These are phyloP conservation scores for Volvariella volvacea DNA, from an alignment of 1,284 basidiomycete species.

Conservation along the genomic window DNA sequence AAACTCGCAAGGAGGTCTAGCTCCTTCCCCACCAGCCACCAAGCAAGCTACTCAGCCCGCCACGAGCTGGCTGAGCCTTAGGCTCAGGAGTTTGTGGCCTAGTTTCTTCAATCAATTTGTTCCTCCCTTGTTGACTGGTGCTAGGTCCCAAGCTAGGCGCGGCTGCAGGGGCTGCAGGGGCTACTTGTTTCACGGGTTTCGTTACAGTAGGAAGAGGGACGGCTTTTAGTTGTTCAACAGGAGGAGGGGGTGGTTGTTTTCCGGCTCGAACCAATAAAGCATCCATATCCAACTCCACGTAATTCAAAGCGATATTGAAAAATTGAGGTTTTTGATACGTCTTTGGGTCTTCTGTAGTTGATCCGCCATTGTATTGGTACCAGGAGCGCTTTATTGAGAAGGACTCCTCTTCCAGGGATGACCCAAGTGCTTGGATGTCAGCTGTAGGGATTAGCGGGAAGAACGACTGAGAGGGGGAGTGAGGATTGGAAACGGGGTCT, in stretches of 20 bases:
- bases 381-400: constrained; percentile 68
- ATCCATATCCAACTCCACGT: constrained; percentile 81
- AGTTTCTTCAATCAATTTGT: constrained; percentile 24
- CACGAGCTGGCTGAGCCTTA: constrained; percentile 20
- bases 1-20: constrained; percentile 9
- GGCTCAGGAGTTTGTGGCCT: constrained; percentile 22
- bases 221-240: not conserved
- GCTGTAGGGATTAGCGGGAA: constrained; percentile 40
- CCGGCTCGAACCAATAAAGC: constrained; percentile 66
- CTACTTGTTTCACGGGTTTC: too few relatives aligned
- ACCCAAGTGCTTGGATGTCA: constrained; percentile 47
- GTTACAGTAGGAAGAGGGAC: too few relatives aligned
- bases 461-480: constrained; percentile 31
- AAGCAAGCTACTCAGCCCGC: constrained; percentile 34
- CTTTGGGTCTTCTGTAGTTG: constrained; percentile 28
- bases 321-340: constrained; percentile 77
- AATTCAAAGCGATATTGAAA: constrained; percentile 93
- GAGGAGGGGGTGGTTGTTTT: constrained; percentile 28
- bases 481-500: constrained; percentile 33
- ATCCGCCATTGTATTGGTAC: constrained; percentile 72
- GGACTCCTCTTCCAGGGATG: constrained; percentile 40
- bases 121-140: constrained; percentile 20
- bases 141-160: constrained; percentile 6
- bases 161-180: not conserved
- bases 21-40: constrained; percentile 43